Evolutionary conservation across 225 moss, liverwort and hornwort genomes (phyloP).

Genomic region (Pleurozium schreberi): DNA sequence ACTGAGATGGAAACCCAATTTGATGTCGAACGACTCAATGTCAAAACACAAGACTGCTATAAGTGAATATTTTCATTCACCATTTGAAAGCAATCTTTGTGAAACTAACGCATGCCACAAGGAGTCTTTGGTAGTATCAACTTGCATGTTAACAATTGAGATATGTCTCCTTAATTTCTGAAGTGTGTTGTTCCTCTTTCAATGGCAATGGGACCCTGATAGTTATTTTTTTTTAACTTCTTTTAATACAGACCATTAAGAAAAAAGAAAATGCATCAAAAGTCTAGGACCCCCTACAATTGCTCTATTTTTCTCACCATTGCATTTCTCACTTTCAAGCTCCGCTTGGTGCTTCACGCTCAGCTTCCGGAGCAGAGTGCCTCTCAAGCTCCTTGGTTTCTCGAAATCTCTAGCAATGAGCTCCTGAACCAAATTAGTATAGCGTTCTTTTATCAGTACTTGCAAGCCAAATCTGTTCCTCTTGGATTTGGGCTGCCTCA

Average conservation of each 20-base stretch:
- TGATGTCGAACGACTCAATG: background rate
- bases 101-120: background rate
- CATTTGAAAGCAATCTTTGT: background rate
- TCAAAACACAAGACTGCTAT: background rate
- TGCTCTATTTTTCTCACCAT: background rate
- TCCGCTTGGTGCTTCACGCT: constrained; percentile 24
- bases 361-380: constrained; percentile 20
- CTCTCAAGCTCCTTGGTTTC: constrained; percentile 13
- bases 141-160: background rate
- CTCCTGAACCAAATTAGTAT: constrained; percentile 5
- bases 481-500: background rate
- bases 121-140: background rate
- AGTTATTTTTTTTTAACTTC: background rate
- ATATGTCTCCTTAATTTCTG: background rate
- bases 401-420: background rate
- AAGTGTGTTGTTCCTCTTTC: background rate
- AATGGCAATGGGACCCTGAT: background rate
- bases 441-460: background rate
- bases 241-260: too few species aligned
- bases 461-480: background rate
- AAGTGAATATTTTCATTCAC: background rate
- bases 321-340: background rate
- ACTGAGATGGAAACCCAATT: background rate
- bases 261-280: background rate
- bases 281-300: too few species aligned